Base-by-base conservation (phyloP, 305 asterid genomes). In the Solanum hybrid region DNA sequence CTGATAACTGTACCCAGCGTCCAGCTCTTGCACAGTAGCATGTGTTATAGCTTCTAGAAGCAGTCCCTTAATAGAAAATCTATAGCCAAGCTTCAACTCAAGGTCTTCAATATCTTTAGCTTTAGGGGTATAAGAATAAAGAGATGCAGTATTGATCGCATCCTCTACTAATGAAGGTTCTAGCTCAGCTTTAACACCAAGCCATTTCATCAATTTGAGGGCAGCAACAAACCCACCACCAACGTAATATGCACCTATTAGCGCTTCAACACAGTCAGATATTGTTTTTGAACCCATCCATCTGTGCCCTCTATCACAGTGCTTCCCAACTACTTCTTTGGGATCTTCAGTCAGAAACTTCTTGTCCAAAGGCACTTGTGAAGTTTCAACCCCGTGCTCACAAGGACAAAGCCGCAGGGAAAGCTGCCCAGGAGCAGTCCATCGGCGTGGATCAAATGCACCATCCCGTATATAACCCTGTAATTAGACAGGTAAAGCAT, bases 401-500 rank as follows among this genome's bases (percentile, higher is more conserved):
- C 99, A 97, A 5, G 95, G 95, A 89, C 91, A 92, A 84, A 93
- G 94, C 93, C 96, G 93, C 91, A 97, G 92, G n/a, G 97, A 91
- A 82, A 88, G 93, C 88, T 98, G 99, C 38, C 99, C 99, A 1
- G 99, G 98, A 69, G 99, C 99, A 38, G 94, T 92, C 99, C 99
- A 98, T 76, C 95, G 94, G 40, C 98, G 95, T 26, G 98, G 96
- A 85, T 96, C 98, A 90, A 95, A 98, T 87, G 99, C 91, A 69
- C 92, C 90, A 91, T 95, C 99, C 86, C 94, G 95, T 89, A 98
- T 91, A 77, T 96, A 98, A 77, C 93, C 94, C 99, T 97, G 88
- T 36, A 88, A 89, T 32, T 88, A 85, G 80, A 89, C 85, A 87
- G 88, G 79, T 19, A 91, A 91, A 42, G 32, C 32, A 75, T 66